Percentiles rank a stretch among this genome's conserved stretches.
phyloP scores from a whole-genome alignment of 352 stramenopile species.

The Phytophthora sojae region DNA sequence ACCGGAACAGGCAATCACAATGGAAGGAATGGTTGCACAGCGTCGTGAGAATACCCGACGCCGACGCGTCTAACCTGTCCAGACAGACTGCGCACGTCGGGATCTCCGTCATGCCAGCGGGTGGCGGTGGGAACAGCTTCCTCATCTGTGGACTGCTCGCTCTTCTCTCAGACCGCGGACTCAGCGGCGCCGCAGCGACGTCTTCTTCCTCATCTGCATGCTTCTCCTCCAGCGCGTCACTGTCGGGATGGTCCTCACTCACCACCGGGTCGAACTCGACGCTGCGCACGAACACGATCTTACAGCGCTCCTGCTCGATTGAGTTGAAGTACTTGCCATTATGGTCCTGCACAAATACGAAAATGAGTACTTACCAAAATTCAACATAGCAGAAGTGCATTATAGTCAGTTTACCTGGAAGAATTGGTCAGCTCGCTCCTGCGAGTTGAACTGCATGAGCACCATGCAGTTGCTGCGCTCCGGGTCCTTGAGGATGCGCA shows the following conservation, averaged over 20 bases:
- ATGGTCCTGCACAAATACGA: slow-evolving; percentile 60
- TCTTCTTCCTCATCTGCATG: slow-evolving; percentile 18
- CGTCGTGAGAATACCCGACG: slow-evolving; percentile 94
- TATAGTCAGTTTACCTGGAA: slow-evolving; percentile 48
- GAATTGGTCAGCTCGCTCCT: slow-evolving; percentile 86
- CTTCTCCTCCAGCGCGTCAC: slow-evolving; percentile 35
- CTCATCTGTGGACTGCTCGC: slow-evolving; percentile 36
- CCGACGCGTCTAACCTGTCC: slow-evolving; percentile 87
- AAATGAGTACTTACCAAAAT: slow-evolving; percentile 1
- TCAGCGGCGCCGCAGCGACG: slow-evolving; percentile 6
- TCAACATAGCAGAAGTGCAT: not conserved
- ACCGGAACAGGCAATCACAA: slow-evolving; percentile 95
- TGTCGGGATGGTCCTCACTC: slow-evolving; percentile 25
- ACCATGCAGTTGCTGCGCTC: slow-evolving; percentile 88
- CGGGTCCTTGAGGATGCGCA: slow-evolving; percentile 85
- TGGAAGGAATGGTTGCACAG: slow-evolving; percentile 99
- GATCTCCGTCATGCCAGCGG: slow-evolving; percentile 87
- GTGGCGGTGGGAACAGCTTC: slow-evolving; percentile 68
- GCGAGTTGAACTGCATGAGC: slow-evolving; percentile 82
- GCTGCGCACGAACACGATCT: slow-evolving; percentile 91
- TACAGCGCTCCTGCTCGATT: slow-evolving; percentile 90
- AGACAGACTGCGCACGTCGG: slow-evolving; percentile 93
- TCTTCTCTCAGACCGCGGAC: slow-evolving; percentile 32
- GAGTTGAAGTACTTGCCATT: slow-evolving; percentile 94
- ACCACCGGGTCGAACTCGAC: slow-evolving; percentile 85